Evolutionary conservation across 2,329 filamentous ascomycete species (phyloP).

Genomic region (Monilinia laxa): DNA sequence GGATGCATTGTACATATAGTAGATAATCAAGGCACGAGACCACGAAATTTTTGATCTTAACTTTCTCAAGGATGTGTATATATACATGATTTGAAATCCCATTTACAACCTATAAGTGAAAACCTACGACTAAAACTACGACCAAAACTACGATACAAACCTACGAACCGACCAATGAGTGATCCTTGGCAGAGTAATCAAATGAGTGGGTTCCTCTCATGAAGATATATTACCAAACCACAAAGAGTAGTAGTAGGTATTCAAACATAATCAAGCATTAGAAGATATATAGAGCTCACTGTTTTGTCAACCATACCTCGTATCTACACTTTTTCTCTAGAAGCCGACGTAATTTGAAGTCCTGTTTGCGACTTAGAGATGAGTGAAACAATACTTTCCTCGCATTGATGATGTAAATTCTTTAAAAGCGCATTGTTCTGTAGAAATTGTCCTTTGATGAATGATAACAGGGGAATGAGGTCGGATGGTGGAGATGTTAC

Average conservation of each 20-base stretch:
- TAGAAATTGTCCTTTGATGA: conserved; percentile 11
- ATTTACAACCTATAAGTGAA: background rate
- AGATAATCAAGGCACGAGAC: conserved; percentile 8
- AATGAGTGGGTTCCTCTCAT: background rate
- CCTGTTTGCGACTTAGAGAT: background rate
- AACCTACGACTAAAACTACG: background rate
- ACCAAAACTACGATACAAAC: background rate
- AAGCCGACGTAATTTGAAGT: no score
- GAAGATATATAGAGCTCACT: background rate
- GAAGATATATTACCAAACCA: background rate
- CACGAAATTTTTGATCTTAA: background rate
- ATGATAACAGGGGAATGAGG: background rate
- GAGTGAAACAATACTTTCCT: background rate
- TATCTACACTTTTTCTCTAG: background rate
- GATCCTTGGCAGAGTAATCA: background rate
- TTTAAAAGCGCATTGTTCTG: conserved; percentile 3
- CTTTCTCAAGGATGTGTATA: background rate
- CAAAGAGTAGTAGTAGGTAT: background rate
- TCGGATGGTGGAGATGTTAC: conserved; percentile 1
- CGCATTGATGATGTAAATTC: conserved; percentile 18
- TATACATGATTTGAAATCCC: background rate
- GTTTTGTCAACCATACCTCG: no score
- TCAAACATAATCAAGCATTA: background rate
- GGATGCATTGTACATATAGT: conserved; percentile 12
- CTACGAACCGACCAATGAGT: background rate